Conservation (phyloP, 2,329 filamentous ascomycete species). For the Cucurbitaria berberidis region DNA sequence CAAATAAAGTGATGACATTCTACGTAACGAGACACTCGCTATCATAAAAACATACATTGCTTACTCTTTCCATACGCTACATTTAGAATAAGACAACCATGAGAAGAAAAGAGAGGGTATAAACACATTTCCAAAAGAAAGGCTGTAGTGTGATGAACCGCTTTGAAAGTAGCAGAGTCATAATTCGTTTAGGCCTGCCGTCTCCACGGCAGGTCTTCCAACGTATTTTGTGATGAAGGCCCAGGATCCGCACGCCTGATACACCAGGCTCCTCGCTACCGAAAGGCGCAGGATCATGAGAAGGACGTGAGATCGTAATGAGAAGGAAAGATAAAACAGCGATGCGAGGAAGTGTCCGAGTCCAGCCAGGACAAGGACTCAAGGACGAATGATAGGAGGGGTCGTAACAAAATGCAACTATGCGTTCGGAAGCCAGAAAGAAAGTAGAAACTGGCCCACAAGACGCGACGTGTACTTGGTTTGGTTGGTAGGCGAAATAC, state of each 20-base stretch:
- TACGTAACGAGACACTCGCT: not conserved
- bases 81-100: not conserved
- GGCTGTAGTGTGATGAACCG: not conserved
- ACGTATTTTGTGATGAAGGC: not conserved
- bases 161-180: not conserved
- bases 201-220: not conserved
- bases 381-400: not conserved
- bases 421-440: slow-evolving; percentile 38
- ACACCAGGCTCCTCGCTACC: not conserved
- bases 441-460: slow-evolving; percentile 51
- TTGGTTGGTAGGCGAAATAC: slow-evolving; percentile 48
- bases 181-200: not conserved
- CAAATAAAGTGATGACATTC: not conserved
- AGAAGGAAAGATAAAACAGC: not conserved
- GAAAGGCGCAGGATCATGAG: not conserved
- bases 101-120: not conserved
- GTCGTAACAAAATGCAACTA: not conserved
- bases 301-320: not conserved
- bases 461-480: slow-evolving; percentile 52
- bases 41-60: not conserved
- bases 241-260: not conserved
- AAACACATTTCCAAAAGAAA: not conserved
- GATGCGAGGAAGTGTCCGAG: not conserved
- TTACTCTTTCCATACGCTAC: not conserved
- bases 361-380: not conserved